Evolutionary conservation across 202 grass and related monocot genomes (phyloP).

Genomic region (Hordeum pubiflorum): DNA sequence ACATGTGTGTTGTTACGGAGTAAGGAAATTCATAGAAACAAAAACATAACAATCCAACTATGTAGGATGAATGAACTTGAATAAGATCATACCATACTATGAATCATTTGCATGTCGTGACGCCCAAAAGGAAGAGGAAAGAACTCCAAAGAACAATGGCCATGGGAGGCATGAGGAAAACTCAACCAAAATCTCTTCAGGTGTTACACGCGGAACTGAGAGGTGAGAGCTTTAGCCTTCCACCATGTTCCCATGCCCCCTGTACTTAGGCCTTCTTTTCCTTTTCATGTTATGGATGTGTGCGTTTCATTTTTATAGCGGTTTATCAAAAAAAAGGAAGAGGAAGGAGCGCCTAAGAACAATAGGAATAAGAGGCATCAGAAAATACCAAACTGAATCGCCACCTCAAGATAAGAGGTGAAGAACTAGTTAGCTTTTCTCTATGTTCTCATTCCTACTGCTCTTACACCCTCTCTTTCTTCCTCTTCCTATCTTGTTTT

Average conservation of each 20-base stretch:
- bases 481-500: too few relatives aligned
- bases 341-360: too few relatives aligned
- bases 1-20: background rate
- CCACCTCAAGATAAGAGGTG: too few relatives aligned
- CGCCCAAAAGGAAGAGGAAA: background rate
- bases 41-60: background rate
- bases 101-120: background rate
- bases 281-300: background rate
- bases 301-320: background rate
- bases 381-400: too few relatives aligned
- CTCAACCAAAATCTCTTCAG: background rate
- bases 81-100: background rate
- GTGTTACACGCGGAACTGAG: background rate
- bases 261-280: background rate
- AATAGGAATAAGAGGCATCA: too few relatives aligned
- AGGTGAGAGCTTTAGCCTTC: background rate
- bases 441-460: too few relatives aligned
- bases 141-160: background rate
- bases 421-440: too few relatives aligned
- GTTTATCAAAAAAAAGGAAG: background rate
- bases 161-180: background rate
- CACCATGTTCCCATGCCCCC: too few relatives aligned
- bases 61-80: background rate
- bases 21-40: background rate
- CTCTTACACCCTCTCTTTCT: too few relatives aligned